Percentiles rank a stretch among this genome's conserved stretches.
Conservation (phyloP, 345 rosid species). For the Salix dunnii region DNA sequence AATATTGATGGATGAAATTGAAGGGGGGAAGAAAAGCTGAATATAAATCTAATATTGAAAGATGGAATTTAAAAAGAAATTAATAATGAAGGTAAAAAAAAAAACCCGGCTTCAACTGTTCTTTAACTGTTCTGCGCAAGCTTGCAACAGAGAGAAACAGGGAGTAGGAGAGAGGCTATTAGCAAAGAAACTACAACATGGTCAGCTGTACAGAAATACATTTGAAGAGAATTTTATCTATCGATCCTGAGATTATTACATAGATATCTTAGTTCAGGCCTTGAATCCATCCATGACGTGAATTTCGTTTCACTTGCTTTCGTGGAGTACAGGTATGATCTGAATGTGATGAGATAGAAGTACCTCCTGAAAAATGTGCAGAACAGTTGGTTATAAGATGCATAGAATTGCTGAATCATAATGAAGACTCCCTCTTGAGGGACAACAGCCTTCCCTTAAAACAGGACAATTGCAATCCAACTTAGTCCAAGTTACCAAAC, state of each 20-base stretch:
- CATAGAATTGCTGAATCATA: background rate
- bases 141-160: background rate
- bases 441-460: background rate
- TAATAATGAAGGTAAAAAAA: too few relatives aligned
- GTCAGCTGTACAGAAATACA: conserved; percentile 37
- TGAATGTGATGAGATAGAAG: conserved; percentile 78
- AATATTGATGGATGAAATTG: too few relatives aligned
- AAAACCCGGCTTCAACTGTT: background rate
- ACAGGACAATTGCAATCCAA: background rate
- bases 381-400: background rate
- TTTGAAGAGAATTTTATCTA: conserved; percentile 31
- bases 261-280: conserved; percentile 93
- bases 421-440: too few relatives aligned
- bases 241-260: conserved; percentile 81
- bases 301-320: conserved; percentile 55
- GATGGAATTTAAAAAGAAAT: too few relatives aligned
- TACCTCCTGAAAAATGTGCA: conserved; percentile 62
- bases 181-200: conserved; percentile 18
- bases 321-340: conserved; percentile 76
- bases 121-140: background rate
- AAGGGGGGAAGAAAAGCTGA: too few relatives aligned
- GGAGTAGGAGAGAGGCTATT: background rate
- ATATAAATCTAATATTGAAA: too few relatives aligned
- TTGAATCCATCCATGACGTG: conserved; percentile 69
- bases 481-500: background rate